Evolutionary conservation across 805 yeast species (phyloP).

Genomic region (Lipomyces sp.): DNA sequence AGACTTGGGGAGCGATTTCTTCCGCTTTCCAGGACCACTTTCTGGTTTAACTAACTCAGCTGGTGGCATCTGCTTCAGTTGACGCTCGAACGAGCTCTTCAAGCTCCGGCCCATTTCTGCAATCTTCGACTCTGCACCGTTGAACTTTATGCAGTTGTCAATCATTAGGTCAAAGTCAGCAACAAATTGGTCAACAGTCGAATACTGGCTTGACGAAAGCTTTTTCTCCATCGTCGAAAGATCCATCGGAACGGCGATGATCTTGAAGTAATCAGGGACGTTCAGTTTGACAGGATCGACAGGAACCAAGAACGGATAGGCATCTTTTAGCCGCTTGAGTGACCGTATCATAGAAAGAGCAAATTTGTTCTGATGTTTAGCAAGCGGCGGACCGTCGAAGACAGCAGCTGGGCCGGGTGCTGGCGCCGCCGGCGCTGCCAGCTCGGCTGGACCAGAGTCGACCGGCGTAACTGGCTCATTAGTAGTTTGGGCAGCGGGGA

Average conservation of each 20-base stretch:
- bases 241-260: slow-evolving; percentile 89
- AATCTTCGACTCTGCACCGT: slow-evolving; percentile 81
- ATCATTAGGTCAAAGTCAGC: slow-evolving; percentile 79
- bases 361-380: slow-evolving; percentile 78
- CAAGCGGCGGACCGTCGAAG: slow-evolving; percentile 35
- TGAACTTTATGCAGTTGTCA: slow-evolving; percentile 76
- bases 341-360: slow-evolving; percentile 80
- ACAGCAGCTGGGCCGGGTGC: slow-evolving; percentile 4
- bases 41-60: slow-evolving; percentile 39
- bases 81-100: slow-evolving; percentile 91
- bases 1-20: slow-evolving; percentile 38
- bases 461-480: slow-evolving; percentile 16
- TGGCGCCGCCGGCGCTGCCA: slow-evolving; percentile 2
- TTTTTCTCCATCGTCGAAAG: slow-evolving; percentile 87
- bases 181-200: slow-evolving; percentile 65
- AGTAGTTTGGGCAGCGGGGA: slow-evolving; percentile 10
- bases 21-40: slow-evolving; percentile 32
- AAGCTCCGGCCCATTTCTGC: slow-evolving; percentile 90
- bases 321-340: slow-evolving; percentile 87
- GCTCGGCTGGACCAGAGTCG: slow-evolving; percentile 10
- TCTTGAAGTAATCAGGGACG: slow-evolving; percentile 87
- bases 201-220: slow-evolving; percentile 70
- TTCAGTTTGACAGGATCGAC: slow-evolving; percentile 88
- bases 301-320: slow-evolving; percentile 85
- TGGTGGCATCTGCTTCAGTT: slow-evolving; percentile 89